Percentiles rank a stretch among this genome's conserved stretches.
These are phyloP conservation scores for Leccinum broughii DNA, from an alignment of 768 basidiomycete species.

Conservation along the genomic window DNA sequence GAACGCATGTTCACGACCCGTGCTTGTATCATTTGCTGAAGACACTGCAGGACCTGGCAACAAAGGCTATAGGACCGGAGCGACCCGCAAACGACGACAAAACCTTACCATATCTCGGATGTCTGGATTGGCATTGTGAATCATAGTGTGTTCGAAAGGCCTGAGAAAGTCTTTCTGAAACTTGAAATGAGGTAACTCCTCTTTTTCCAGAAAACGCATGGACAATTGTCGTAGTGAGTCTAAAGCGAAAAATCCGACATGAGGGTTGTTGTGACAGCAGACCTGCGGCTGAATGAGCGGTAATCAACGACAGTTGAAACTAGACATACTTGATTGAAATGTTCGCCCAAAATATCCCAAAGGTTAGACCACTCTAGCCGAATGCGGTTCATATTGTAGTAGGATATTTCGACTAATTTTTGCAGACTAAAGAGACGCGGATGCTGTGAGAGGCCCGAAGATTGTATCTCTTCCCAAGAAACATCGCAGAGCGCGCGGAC, in stretches of 20 bases:
- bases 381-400: constrained; percentile 99
- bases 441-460: constrained; percentile 90
- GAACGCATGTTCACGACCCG: constrained; percentile 94
- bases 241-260: constrained; percentile 94
- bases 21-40: constrained; percentile 98
- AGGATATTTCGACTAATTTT: constrained; percentile 98
- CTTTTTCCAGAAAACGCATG: constrained; percentile 98
- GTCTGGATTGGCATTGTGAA: constrained; percentile 93
- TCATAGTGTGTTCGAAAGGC: constrained; percentile 98
- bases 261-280: constrained; percentile 96
- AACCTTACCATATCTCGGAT: constrained; percentile 88
- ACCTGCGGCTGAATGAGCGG: constrained; percentile 54
- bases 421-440: constrained; percentile 96
- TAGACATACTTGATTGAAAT: constrained; percentile 85
- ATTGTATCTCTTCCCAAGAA: constrained; percentile 99
- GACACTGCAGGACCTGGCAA: constrained; percentile 86
- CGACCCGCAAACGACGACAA: background rate
- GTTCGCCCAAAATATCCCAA: constrained; percentile 97
- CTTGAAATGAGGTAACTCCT: constrained; percentile 96
- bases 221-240: constrained; percentile 96
- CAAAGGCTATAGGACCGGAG: background rate
- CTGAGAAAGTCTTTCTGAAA: constrained; percentile 99
- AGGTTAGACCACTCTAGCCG: constrained; percentile 97
- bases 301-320: background rate
- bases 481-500: constrained; percentile 95